phyloP scores from a whole-genome alignment of 441 rosid genomes.

The Arabidopsis hybrid region DNA sequence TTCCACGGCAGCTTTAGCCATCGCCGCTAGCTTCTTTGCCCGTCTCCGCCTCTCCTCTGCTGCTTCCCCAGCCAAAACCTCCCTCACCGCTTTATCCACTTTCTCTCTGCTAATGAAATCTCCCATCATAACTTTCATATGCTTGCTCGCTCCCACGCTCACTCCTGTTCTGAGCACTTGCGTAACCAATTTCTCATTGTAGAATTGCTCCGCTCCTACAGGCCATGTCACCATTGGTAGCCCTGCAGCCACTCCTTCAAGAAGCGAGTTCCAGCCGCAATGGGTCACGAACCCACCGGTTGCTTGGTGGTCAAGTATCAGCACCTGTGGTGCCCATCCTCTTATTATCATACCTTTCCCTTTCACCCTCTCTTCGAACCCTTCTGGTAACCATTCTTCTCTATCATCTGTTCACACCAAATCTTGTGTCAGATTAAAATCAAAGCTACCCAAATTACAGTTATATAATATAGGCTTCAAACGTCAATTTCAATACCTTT shows the following conservation, averaged over 20 bases:
- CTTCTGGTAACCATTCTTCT: constrained; percentile 62
- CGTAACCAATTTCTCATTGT: constrained; percentile 56
- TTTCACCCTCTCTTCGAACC: constrained; percentile 56
- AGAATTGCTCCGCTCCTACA: constrained; percentile 54
- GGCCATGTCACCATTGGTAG: constrained; percentile 69
- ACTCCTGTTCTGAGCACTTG: constrained; percentile 51
- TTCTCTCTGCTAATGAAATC: constrained; percentile 51
- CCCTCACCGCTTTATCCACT: constrained; percentile 55
- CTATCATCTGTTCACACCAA: constrained; percentile 46
- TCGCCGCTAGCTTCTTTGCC: constrained; percentile 43
- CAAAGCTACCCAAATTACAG: constrained; percentile 31
- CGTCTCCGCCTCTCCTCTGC: constrained; percentile 58
- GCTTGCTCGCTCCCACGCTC: constrained; percentile 45
- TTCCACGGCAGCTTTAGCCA: constrained; percentile 58
- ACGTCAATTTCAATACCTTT: not conserved
- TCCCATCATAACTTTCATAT: not conserved
- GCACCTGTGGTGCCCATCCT: constrained; percentile 73
- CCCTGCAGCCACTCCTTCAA: constrained; percentile 62
- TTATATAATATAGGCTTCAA: not conserved
- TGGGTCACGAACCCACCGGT: constrained; percentile 61
- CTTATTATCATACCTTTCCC: constrained; percentile 55
- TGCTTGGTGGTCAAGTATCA: constrained; percentile 69
- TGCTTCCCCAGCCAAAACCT: constrained; percentile 52
- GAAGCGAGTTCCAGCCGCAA: constrained; percentile 70
- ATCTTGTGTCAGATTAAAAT: constrained; percentile 44